Evolutionary conservation across 768 basidiomycete genomes (phyloP).

Genomic region (Podaxis rugospora): DNA sequence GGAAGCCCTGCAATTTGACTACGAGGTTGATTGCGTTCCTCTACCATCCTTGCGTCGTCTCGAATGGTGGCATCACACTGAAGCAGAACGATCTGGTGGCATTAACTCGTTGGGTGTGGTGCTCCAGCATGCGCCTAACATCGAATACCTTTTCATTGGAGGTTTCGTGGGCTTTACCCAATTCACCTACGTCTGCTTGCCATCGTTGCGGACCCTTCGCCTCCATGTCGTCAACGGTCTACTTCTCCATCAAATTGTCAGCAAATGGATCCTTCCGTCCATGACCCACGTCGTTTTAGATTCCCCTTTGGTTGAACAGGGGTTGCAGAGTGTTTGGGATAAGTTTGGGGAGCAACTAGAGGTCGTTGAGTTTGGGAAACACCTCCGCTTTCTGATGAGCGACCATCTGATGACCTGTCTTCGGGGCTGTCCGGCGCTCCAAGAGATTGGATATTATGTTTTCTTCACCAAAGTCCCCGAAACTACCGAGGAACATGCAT

Average conservation of each 20-base stretch:
- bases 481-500: slow-evolving; percentile 18
- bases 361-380: slow-evolving; percentile 54
- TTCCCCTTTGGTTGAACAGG: slow-evolving; percentile 32
- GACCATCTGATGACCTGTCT: slow-evolving; percentile 48
- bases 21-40: slow-evolving; percentile 41
- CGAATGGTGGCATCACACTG: slow-evolving; percentile 63
- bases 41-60: slow-evolving; percentile 53
- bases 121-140: slow-evolving; percentile 46
- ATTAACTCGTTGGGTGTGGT: slow-evolving; percentile 57
- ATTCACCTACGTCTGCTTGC: slow-evolving; percentile 31
- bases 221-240: slow-evolving; percentile 43
- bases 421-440: slow-evolving; percentile 38
- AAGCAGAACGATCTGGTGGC: slow-evolving; percentile 58
- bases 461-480: slow-evolving; percentile 41
- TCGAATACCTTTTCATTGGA: slow-evolving; percentile 55
- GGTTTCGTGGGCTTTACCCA: slow-evolving; percentile 33
- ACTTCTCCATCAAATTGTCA: slow-evolving; percentile 43
- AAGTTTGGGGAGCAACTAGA: slow-evolving; percentile 45
- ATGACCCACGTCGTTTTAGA: slow-evolving; percentile 51
- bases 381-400: slow-evolving; percentile 46
- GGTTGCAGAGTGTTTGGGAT: slow-evolving; percentile 44
- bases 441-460: slow-evolving; percentile 51
- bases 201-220: slow-evolving; percentile 49
- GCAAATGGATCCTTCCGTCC: slow-evolving; percentile 48
- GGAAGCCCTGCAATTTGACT: slow-evolving; percentile 42